Base-by-base conservation (phyloP, 2,329 filamentous ascomycete species). In the Chaetomium strumarium region DNA sequence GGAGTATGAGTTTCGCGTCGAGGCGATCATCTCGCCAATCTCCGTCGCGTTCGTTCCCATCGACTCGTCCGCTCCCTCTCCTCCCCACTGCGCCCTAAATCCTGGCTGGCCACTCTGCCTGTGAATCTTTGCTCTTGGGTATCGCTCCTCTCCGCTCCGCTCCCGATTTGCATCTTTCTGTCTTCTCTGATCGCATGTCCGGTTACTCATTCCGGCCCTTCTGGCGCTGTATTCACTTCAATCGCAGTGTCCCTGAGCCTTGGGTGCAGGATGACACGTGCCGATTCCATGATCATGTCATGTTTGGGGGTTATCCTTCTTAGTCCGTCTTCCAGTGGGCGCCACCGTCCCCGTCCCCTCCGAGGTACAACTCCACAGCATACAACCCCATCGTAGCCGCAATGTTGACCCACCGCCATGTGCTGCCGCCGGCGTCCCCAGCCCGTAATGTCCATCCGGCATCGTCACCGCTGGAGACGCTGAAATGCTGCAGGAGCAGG, bases 281-380 rank as follows among this genome's bases (percentile, higher is more conserved):
- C 11, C 12, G n/a, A 40, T 12, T 13, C 41, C n/a, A 7, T 43
- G 11, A 4, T 10, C 5, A 4, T 3, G 10, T 34, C 9, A 34
- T 34, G 33, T 34, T 34, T 14, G 33, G 9, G 9, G 33, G 10
- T 16, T 16, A 10, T 30, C 36, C 12, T 8, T 29, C 57, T 87
- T 77, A 96, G 68, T 96, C 92, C 19, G 85, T 86, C 75, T 97
- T 97, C 91, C 92, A 97, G 69, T 97, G 92, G 37, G 81, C 82
- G 30, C 80, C 77, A 31, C 80, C 78, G 62, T 95, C 88, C 45
- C 95, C 88, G 51, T 88, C 86, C 59, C 86, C 86, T 19, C 90
- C 88, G 11, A 97, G 79, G 64, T 91, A 92, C 49, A 97, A 74
- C 70, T 99, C 93, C 40, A 97, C 77, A 3, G 90, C 86, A 67